A percentile compares a stretch with the other conserved stretches of the same genome.
Evolutionary conservation across 2,329 filamentous ascomycete species (phyloP).

Genomic region (Curvularia spicifera): DNA sequence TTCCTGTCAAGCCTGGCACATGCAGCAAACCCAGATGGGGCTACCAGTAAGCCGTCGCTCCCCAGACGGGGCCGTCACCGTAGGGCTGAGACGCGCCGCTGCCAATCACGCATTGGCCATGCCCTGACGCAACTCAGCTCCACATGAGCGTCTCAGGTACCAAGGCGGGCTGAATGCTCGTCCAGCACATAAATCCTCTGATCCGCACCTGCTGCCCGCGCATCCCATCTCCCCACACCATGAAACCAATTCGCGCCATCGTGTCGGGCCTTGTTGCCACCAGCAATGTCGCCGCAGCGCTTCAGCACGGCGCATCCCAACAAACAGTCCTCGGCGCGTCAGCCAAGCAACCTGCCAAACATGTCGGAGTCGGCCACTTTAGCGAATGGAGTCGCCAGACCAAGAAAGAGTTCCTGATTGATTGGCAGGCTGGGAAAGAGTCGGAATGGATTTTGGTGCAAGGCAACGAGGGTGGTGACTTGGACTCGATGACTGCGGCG

Average conservation of each 20-base stretch:
- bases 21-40: not conserved
- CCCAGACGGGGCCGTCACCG: not conserved
- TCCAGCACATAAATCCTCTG: not conserved
- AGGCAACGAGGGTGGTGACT: slow-evolving; percentile 56
- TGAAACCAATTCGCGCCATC: slow-evolving; percentile 27
- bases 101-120: slow-evolving; percentile 7
- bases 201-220: not conserved
- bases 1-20: not conserved
- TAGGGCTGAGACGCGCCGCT: slow-evolving; percentile 16
- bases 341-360: slow-evolving; percentile 17
- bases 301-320: slow-evolving; percentile 23
- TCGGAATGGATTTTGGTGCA: slow-evolving; percentile 56
- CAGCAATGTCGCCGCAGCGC: slow-evolving; percentile 24
- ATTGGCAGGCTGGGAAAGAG: slow-evolving; percentile 54
- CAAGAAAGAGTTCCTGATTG: slow-evolving; percentile 56
- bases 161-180: not conserved
- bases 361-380: slow-evolving; percentile 55
- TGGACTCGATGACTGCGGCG: slow-evolving; percentile 55
- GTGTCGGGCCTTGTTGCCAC: slow-evolving; percentile 23
- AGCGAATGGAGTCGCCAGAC: slow-evolving; percentile 57
- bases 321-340: slow-evolving; percentile 28
- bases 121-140: slow-evolving; percentile 13
- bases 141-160: slow-evolving; percentile 8
- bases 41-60: not conserved
- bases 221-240: slow-evolving; percentile 13